Percentiles rank a stretch among this genome's conserved stretches.
These are phyloP conservation scores for Skeletonema menzelii DNA, from an alignment of 108 stramenopile species.

Conservation along the genomic window DNA sequence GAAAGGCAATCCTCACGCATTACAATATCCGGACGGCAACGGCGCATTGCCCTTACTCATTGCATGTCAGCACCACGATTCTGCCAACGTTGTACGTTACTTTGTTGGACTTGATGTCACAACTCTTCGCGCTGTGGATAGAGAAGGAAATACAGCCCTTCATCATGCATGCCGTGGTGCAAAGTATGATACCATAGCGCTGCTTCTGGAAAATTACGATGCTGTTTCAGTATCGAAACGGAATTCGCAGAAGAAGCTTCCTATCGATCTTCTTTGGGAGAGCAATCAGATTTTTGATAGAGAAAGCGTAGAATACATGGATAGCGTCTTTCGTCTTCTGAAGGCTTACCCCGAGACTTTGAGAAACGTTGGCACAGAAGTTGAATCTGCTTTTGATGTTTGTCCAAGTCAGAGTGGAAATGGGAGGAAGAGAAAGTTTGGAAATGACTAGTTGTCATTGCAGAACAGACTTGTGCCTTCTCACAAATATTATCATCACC, in stretches of 20 bases:
- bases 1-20: not conserved
- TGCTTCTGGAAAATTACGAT: not conserved
- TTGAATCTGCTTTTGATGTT: no score
- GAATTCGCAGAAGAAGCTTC: not conserved
- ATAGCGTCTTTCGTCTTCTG: not conserved
- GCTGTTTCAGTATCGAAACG: not conserved
- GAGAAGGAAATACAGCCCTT: no score
- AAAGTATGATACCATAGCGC: not conserved
- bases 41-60: not conserved
- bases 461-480: no score
- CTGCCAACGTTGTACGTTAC: no score
- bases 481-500: no score
- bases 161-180: not conserved
- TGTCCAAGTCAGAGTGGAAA: no score
- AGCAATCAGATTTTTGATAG: not conserved
- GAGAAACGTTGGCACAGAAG: no score
- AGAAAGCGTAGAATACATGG: not conserved
- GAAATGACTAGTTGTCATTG: no score
- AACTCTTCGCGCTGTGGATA: no score
- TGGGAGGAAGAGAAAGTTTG: no score
- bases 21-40: not conserved
- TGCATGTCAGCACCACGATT: not conserved
- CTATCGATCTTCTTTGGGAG: conserved; percentile 7
- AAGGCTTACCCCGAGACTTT: not conserved
- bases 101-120: no score